A percentile compares a stretch with the other conserved stretches of the same genome.
Evolutionary conservation across 371 early-diverging fungal species (phyloP).

Genomic region (Mucor ambiguus): DNA sequence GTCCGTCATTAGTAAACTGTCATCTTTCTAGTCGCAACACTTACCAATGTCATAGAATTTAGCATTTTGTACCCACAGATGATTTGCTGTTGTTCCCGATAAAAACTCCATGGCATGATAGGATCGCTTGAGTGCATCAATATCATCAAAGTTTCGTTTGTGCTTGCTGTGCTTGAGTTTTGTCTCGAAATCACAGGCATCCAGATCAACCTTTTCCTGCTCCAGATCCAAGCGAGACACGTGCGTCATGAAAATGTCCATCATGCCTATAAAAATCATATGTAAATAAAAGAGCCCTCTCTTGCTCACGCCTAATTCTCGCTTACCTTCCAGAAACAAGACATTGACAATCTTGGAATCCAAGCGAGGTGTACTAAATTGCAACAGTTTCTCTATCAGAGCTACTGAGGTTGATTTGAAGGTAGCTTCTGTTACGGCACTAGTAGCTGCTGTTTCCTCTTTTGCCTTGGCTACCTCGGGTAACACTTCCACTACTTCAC

Average conservation of each 20-base stretch:
- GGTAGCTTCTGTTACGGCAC: constrained; percentile 17
- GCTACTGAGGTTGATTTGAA: constrained; percentile 45
- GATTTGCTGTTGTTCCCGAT: constrained; percentile 44
- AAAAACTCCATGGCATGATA: constrained; percentile 55
- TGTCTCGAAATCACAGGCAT: constrained; percentile 15
- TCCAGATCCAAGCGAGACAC: constrained; percentile 29
- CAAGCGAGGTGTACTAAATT: constrained; percentile 40
- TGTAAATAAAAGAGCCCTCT: not conserved
- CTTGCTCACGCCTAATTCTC: not conserved
- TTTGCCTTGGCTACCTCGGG: constrained; percentile 6
- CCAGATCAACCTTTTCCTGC: constrained; percentile 5
- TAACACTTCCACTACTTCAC: constrained; percentile 7
- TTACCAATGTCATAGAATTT: constrained; percentile 42
- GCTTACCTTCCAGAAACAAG: constrained; percentile 48
- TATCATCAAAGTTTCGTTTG: constrained; percentile 32
- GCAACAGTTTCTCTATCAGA: constrained; percentile 43
- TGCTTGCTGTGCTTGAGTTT: constrained; percentile 24
- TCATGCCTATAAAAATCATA: constrained; percentile 35
- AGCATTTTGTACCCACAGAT: constrained; percentile 43
- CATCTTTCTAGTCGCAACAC: not conserved
- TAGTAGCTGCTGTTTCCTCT: not conserved
- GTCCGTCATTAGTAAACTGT: not conserved
- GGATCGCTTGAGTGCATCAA: constrained; percentile 43
- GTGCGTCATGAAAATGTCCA: constrained; percentile 52
- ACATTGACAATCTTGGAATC: constrained; percentile 50